Base-by-base conservation (phyloP, 495 filamentous ascomycete species). In the Amorphotheca resinae region DNA sequence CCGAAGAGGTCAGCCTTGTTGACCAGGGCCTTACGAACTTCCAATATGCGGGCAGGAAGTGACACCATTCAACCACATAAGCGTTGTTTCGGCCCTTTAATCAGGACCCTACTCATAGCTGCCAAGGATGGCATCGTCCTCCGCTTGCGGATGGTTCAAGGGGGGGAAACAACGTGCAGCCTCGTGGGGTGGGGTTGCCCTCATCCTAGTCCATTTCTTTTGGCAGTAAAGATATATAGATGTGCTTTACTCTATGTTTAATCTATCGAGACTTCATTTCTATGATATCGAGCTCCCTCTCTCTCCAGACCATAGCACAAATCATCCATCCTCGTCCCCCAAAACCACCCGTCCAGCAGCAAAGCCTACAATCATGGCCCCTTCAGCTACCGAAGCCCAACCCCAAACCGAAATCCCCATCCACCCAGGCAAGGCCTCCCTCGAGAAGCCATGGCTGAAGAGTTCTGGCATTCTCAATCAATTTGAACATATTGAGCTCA, bases 401-500 rank as follows among this genome's bases (percentile, higher is more conserved):
- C 4, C 21, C 25, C 22, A 40, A 34, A 46, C 39, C 14, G 26
- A 42, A 11, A 44, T 48, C 33, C 42, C 53, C 33, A 36, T 52
- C 21, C 34, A 37, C 22, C 33, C 45, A 14, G 46, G 40, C 9
- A 55, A 49, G 34, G 22, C 17, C 22, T 25, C 22, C 7, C n/a
- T 28, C 20, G 20, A 33, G 5, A 55, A 49, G 34, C 46, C 53
- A 4, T 52, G 46, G 45, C 15, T 46, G 22, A 52, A 46, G 30
- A 45, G 33, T 17, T 46, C 63, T 0, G 75, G 75, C 3, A 61
- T 64, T 0, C 63, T 83, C 0, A 70, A 81, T 26, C 42, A 67
- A 11, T 79, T 72, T 52, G 61, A 79, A 31, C 66, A 65, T 9
- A 74, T 78, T 40, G 80, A 84, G 21, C 64, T 76, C 1, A 86